Percentiles rank a stretch among this genome's conserved stretches.
Evolutionary conservation across 805 yeast species (phyloP).

Genomic region (Millerozyma acaciae): DNA sequence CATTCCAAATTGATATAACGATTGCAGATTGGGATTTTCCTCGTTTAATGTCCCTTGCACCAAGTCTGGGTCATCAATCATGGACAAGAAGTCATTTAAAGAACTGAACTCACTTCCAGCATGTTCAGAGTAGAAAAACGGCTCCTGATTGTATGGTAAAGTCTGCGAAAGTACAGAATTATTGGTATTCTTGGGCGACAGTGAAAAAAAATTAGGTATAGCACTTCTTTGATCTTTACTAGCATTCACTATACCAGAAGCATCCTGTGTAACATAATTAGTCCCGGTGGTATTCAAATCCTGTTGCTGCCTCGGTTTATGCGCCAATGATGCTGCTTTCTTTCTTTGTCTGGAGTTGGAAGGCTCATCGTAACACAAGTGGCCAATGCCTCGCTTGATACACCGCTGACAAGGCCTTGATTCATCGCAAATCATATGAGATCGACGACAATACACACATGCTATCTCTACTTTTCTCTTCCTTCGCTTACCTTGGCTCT

Average conservation of each 20-base stretch:
- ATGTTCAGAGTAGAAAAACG: slow-evolving; percentile 83
- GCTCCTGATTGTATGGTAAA: slow-evolving; percentile 54
- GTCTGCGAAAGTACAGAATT: slow-evolving; percentile 37
- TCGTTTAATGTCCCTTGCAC: slow-evolving; percentile 43
- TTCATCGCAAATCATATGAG: slow-evolving; percentile 92
- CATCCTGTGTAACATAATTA: too few relatives aligned
- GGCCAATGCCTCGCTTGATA: slow-evolving; percentile 81
- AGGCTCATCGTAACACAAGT: slow-evolving; percentile 77
- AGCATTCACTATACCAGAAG: too few relatives aligned
- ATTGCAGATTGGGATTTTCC: slow-evolving; percentile 15
- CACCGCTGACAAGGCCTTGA: slow-evolving; percentile 76
- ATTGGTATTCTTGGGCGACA: slow-evolving; percentile 9
- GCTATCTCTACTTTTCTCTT: slow-evolving; percentile 61
- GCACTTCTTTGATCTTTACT: slow-evolving; percentile 4
- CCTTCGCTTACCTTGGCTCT: slow-evolving; percentile 27
- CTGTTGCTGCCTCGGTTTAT: slow-evolving; percentile 2
- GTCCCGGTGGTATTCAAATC: too few relatives aligned
- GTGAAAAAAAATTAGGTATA: slow-evolving; percentile 5
- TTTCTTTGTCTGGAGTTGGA: slow-evolving; percentile 39
- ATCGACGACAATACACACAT: slow-evolving; percentile 86
- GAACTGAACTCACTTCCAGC: slow-evolving; percentile 92
- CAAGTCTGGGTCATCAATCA: slow-evolving; percentile 82
- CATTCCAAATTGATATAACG: slow-evolving; percentile 21
- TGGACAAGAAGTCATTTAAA: slow-evolving; percentile 79
- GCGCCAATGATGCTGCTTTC: slow-evolving; percentile 26